These are phyloP conservation scores for Penicillium roqueforti DNA, from an alignment of 495 filamentous ascomycete species.

Conservation along the genomic window DNA sequence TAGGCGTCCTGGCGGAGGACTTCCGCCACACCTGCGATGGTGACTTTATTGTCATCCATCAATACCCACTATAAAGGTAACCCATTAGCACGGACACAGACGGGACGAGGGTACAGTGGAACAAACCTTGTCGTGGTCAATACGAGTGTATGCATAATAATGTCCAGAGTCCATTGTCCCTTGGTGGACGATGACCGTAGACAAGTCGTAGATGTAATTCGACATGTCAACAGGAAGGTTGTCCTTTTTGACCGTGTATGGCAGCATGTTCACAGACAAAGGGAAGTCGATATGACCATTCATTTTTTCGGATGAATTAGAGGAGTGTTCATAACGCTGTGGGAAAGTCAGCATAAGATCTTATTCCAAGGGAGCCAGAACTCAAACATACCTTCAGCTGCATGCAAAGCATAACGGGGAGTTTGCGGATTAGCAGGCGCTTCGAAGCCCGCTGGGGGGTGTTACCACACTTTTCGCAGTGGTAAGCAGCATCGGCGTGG, in stretches of 20 bases:
- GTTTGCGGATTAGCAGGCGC: conserved; percentile 69
- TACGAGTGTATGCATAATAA: conserved; percentile 80
- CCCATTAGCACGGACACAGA: conserved; percentile 11
- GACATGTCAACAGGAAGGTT: conserved; percentile 33
- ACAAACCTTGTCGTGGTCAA: conserved; percentile 65
- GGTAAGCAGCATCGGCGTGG: conserved; percentile 67
- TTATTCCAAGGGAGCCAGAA: conserved; percentile 2
- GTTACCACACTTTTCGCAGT: conserved; percentile 69
- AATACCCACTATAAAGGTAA: conserved; percentile 65
- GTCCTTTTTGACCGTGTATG: conserved; percentile 67
- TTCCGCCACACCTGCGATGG: conserved; percentile 68
- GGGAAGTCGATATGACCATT: conserved; percentile 79
- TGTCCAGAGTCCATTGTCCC: conserved; percentile 87
- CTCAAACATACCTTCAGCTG: conserved; percentile 69
- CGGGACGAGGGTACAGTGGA: background rate
- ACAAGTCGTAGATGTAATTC: conserved; percentile 73
- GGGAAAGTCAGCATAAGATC: background rate
- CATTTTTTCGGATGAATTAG: conserved; percentile 68
- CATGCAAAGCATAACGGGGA: conserved; percentile 85
- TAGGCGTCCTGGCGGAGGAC: conserved; percentile 81
- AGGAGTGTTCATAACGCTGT: conserved; percentile 74
- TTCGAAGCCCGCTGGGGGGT: conserved; percentile 68
- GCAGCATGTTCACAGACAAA: conserved; percentile 79
- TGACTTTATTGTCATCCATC: conserved; percentile 90
- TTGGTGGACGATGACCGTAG: conserved; percentile 77